Conservation (phyloP, 2,329 filamentous ascomycete species). For the Aspergillus ochraceus region DNA sequence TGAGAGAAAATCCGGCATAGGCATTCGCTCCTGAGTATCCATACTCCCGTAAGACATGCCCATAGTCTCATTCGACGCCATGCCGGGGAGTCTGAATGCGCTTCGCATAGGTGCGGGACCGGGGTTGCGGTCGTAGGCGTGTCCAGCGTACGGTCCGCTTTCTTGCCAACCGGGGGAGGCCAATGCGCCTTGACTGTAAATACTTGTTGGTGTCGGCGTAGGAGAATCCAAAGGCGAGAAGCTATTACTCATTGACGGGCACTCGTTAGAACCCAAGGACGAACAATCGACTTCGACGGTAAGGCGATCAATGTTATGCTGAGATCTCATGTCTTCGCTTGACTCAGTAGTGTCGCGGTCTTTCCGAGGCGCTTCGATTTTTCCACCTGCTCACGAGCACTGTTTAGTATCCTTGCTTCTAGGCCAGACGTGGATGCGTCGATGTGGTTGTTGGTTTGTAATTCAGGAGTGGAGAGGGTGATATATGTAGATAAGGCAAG, state of each 20-base stretch:
- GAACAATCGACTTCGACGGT: constrained; percentile 41
- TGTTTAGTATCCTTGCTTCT: constrained; percentile 19
- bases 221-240: constrained; percentile 43
- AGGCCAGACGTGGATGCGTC: neutral
- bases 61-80: constrained; percentile 34
- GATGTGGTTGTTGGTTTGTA: neutral
- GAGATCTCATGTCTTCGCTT: constrained; percentile 39
- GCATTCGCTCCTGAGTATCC: constrained; percentile 35
- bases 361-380: constrained; percentile 26
- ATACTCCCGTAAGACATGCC: constrained; percentile 33
- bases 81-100: constrained; percentile 36
- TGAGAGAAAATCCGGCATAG: constrained; percentile 37
- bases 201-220: constrained; percentile 39
- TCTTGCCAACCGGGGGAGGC: constrained; percentile 41
- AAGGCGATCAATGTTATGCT: constrained; percentile 38
- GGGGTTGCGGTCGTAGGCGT: constrained; percentile 30
- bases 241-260: constrained; percentile 41
- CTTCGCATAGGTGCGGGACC: constrained; percentile 35
- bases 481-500: neutral
- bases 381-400: constrained; percentile 28
- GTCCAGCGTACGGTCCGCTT: constrained; percentile 25
- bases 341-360: constrained; percentile 28
- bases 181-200: constrained; percentile 40
- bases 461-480: neutral
- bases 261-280: constrained; percentile 40